phyloP scores from a whole-genome alignment of 768 basidiomycete species.

The Trametes cingulata region DNA sequence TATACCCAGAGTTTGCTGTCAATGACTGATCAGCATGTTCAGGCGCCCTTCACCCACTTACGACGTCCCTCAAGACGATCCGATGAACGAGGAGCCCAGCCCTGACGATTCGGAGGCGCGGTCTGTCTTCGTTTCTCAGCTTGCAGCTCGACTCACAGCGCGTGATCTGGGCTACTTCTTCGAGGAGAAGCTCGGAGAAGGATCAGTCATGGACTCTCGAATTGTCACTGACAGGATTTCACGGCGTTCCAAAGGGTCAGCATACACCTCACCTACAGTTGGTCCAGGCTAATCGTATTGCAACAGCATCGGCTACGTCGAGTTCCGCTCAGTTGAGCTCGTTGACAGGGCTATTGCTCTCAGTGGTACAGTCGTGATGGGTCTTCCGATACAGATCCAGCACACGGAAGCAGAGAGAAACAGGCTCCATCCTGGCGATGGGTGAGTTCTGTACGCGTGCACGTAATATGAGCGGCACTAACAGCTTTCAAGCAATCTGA shows the following conservation, averaged over 20 bases:
- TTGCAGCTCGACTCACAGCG: slow-evolving; percentile 94
- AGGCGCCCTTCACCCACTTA: slow-evolving; percentile 76
- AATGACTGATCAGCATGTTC: slow-evolving; percentile 14
- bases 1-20: slow-evolving; percentile 39
- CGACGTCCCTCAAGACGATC: slow-evolving; percentile 62
- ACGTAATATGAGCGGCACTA: slow-evolving; percentile 13
- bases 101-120: slow-evolving; percentile 98
- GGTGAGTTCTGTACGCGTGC: slow-evolving; percentile 46
- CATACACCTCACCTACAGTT: slow-evolving; percentile 24
- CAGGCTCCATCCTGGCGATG: slow-evolving; percentile 83
- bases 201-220: slow-evolving; percentile 90
- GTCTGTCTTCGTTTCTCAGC: slow-evolving; percentile 98
- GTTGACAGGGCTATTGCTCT: slow-evolving; percentile 90
- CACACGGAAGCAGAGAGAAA: slow-evolving; percentile 97
- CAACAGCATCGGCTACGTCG: slow-evolving; percentile 93
- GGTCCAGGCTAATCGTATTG: not conserved
- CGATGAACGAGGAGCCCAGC: slow-evolving; percentile 79
- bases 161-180: slow-evolving; percentile 99
- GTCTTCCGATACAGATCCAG: slow-evolving; percentile 95
- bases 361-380: slow-evolving; percentile 96
- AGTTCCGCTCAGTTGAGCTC: slow-evolving; percentile 86
- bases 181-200: slow-evolving; percentile 93
- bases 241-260: slow-evolving; percentile 94
- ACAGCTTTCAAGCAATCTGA: slow-evolving; percentile 57
- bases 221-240: slow-evolving; percentile 96